Percentiles rank a stretch among this genome's conserved stretches.
phyloP scores from a whole-genome alignment of 441 rosid species.

The Pelargonium citronellum region DNA sequence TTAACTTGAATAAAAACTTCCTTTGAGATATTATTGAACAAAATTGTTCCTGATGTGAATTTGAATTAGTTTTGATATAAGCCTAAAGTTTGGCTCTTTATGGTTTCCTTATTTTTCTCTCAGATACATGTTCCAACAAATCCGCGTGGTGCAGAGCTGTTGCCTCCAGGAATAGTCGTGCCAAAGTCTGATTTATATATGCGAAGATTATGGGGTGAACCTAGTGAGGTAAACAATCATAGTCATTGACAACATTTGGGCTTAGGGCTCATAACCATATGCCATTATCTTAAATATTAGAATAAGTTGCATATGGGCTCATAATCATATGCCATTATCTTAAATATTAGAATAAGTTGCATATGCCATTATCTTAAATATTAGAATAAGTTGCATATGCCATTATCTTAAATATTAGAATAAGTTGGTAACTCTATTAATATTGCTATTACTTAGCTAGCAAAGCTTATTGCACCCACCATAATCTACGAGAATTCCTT shows the following conservation, averaged over 20 bases:
- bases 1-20: neutral
- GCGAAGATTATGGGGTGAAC: slow-evolving; percentile 93
- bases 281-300: neutral
- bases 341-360: too few species aligned
- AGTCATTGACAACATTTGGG: neutral
- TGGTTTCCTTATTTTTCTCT: slow-evolving; percentile 10
- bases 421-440: neutral
- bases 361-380: too few species aligned
- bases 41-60: neutral
- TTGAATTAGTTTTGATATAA: neutral
- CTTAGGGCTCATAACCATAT: neutral
- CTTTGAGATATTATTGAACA: neutral
- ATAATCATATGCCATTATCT: too few species aligned
- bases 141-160: slow-evolving; percentile 84
- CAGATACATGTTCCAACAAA: slow-evolving; percentile 81
- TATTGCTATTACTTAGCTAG: neutral
- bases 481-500: too few species aligned
- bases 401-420: neutral
- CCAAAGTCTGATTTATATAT: slow-evolving; percentile 67
- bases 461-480: neutral
- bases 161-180: slow-evolving; percentile 81
- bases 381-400: too few species aligned
- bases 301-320: too few species aligned
- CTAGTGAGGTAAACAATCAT: slow-evolving; percentile 55
- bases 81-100: slow-evolving; percentile 18